Conservation (phyloP, 176 grass and related monocot species). For the Luzula sylvatica region DNA sequence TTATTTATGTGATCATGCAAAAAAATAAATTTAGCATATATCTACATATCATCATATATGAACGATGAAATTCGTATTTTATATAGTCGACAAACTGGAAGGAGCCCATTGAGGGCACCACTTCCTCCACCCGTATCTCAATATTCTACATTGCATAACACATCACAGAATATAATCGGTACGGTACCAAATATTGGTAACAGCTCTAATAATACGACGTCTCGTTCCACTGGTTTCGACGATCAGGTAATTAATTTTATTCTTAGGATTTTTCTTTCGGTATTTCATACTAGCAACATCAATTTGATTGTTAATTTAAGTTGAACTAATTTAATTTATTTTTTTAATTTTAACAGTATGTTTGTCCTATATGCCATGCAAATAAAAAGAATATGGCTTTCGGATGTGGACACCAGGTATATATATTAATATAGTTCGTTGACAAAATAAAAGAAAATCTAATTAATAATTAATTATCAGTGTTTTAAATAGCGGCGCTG, state of each 20-base stretch:
- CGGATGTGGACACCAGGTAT: conserved; percentile 32
- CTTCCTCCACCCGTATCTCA: conserved; percentile 51
- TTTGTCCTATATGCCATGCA: conserved; percentile 27
- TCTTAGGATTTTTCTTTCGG: not conserved
- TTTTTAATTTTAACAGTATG: conserved; percentile 8
- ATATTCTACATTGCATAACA: not conserved
- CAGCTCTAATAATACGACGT: not conserved
- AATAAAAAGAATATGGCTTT: conserved; percentile 31
- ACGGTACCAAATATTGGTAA: not conserved
- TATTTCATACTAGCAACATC: not conserved
- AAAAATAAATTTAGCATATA: too few species aligned
- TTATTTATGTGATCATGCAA: conserved; percentile 17
- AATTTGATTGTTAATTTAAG: not conserved
- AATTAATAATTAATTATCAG: not conserved
- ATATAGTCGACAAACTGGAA: conserved; percentile 34
- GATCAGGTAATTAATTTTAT: not conserved
- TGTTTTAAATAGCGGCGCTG: too few species aligned
- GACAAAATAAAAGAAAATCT: too few species aligned
- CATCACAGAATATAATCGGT: not conserved
- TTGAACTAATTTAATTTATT: conserved; percentile 5
- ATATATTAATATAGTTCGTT: not conserved
- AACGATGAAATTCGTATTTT: conserved; percentile 21
- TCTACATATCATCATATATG: conserved; percentile 15
- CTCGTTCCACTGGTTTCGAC: not conserved
- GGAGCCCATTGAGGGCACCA: conserved; percentile 49